These are phyloP conservation scores for Trichocomaceae sp. DNA, from an alignment of 2,329 filamentous ascomycete genomes.

Conservation along the genomic window DNA sequence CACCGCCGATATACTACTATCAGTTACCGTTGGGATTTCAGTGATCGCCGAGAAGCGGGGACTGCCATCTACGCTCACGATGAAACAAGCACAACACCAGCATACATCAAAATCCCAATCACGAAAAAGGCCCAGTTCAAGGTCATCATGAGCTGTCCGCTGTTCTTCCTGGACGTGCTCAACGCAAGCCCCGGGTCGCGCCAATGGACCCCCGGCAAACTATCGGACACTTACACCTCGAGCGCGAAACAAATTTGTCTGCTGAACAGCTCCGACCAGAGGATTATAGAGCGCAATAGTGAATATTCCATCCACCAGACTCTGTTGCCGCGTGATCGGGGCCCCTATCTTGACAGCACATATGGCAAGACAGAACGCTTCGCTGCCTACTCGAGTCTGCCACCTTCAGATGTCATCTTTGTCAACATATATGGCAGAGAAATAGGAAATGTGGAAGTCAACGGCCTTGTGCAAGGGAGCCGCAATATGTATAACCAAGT, in stretches of 20 bases:
- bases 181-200: not conserved
- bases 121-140: not conserved
- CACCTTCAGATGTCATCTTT: not conserved
- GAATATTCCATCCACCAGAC: not conserved
- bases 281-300: not conserved
- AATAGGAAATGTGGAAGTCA: not conserved
- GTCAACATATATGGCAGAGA: not conserved
- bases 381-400: not conserved
- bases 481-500: not conserved
- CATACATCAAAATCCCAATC: not conserved
- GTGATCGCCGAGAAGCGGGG: not conserved
- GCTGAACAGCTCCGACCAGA: not conserved
- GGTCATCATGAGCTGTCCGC: not conserved
- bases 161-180: conserved; percentile 3
- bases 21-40: conserved; percentile 1
- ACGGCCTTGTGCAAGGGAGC: not conserved
- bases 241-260: not conserved
- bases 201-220: not conserved
- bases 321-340: not conserved
- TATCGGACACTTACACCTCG: not conserved
- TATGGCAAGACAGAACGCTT: not conserved
- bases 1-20: not conserved
- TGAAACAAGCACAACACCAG: not conserved
- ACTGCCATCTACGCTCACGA: not conserved
- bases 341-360: not conserved